These are phyloP conservation scores for Zymoseptoria ardabiliae DNA, from an alignment of 2,329 filamentous ascomycete species.

Conservation along the genomic window DNA sequence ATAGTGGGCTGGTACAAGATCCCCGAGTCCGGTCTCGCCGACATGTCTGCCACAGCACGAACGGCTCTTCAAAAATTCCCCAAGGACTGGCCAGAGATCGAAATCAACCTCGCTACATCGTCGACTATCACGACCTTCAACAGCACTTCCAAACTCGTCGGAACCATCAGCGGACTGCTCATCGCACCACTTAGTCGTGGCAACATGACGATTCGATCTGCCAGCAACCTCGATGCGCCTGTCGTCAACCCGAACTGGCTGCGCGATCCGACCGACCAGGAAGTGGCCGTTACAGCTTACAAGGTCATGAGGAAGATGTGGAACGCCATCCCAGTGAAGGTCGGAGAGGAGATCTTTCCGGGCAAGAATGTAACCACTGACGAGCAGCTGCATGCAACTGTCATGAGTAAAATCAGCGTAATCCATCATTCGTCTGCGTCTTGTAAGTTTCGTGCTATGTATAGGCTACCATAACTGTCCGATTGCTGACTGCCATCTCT, in stretches of 20 bases:
- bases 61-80: slow-evolving; percentile 19
- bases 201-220: slow-evolving; percentile 28
- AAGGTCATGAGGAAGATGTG: slow-evolving; percentile 27
- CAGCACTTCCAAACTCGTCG: slow-evolving; percentile 27
- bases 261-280: slow-evolving; percentile 26
- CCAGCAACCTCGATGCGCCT: slow-evolving; percentile 24
- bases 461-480: neutral
- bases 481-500: neutral
- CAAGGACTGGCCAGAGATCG: slow-evolving; percentile 31
- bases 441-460: neutral
- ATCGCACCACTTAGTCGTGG: slow-evolving; percentile 31
- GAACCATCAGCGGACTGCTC: slow-evolving; percentile 26
- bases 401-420: slow-evolving; percentile 14
- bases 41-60: slow-evolving; percentile 5
- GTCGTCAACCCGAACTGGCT: slow-evolving; percentile 35
- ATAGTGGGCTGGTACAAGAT: slow-evolving; percentile 14
- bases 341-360: slow-evolving; percentile 34
- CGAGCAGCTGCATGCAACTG: slow-evolving; percentile 35
- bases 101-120: slow-evolving; percentile 12
- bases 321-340: slow-evolving; percentile 20
- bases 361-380: slow-evolving; percentile 36
- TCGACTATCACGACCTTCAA: slow-evolving; percentile 13
- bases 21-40: slow-evolving; percentile 12
- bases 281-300: slow-evolving; percentile 29
- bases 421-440: slow-evolving; percentile 13